A percentile compares a stretch with the other conserved stretches of the same genome.
phyloP scores from a whole-genome alignment of 2,329 filamentous ascomycete species.

The Ceratocystis cacaofunesta region DNA sequence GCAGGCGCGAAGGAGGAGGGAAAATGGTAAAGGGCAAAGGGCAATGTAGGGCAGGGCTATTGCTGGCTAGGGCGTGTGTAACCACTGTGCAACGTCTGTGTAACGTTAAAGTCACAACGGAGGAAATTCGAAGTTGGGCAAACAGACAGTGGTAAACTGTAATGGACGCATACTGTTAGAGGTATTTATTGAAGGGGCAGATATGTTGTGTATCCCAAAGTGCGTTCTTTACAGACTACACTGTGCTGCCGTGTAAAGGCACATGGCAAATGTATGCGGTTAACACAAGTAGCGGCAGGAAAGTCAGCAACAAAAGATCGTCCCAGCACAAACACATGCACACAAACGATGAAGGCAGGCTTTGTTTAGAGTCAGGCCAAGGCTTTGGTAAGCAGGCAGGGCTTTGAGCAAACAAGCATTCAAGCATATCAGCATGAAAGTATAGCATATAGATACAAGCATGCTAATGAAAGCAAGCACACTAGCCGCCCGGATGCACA shows the following conservation, averaged over 20 bases:
- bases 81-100: not conserved
- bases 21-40: no score
- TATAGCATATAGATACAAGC: not conserved
- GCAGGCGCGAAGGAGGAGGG: no score
- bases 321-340: no score
- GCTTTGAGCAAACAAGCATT: not conserved
- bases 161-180: not conserved
- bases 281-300: no score
- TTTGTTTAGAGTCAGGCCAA: no score
- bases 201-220: no score
- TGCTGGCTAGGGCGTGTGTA: not conserved
- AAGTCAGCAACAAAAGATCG: no score
- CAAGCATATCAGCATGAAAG: not conserved
- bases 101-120: not conserved
- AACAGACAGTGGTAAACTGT: not conserved
- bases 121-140: not conserved
- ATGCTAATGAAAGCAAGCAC: not conserved
- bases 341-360: no score
- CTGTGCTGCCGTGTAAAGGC: not conserved
- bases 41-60: not conserved
- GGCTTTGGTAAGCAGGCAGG: no score
- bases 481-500: not conserved
- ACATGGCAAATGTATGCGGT: not conserved
- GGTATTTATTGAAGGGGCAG: no score
- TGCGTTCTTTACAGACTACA: no score